These are phyloP conservation scores for Casuarina equisetifolia DNA, from an alignment of 306 rosid genomes.

Conservation along the genomic window DNA sequence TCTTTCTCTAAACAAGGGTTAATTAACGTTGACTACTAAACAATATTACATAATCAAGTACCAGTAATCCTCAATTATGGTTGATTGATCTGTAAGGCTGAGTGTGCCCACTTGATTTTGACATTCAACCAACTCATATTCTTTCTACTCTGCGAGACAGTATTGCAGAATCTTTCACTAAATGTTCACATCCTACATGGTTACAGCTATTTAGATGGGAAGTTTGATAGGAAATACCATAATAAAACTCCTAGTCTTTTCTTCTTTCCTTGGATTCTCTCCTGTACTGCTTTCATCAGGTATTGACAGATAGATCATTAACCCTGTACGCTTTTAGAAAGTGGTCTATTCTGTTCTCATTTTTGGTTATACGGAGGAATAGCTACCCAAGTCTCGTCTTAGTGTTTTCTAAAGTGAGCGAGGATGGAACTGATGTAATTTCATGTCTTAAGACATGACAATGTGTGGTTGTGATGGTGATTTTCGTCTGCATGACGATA, in stretches of 20 bases:
- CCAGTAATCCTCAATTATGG: constrained; percentile 19
- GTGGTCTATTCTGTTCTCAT: neutral
- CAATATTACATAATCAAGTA: neutral
- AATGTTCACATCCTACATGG: neutral
- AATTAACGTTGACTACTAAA: neutral
- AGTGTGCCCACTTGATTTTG: constrained; percentile 20
- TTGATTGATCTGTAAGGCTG: neutral
- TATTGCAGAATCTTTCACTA: neutral
- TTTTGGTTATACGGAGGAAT: no score
- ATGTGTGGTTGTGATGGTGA: neutral
- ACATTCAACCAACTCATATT: constrained; percentile 27
- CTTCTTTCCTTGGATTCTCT: neutral
- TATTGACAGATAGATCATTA: neutral
- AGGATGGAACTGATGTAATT: neutral
- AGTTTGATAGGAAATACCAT: neutral
- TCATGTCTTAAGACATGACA: neutral
- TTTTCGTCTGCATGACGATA: neutral
- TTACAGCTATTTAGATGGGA: neutral
- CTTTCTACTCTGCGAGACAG: neutral
- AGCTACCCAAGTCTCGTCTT: no score
- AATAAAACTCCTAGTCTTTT: neutral
- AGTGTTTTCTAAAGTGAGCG: no score
- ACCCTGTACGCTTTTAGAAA: neutral
- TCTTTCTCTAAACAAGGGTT: neutral
- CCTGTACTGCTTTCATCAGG: neutral